These are phyloP conservation scores for Apostasia ramifera DNA, from an alignment of 106 monocot species.

Conservation along the genomic window DNA sequence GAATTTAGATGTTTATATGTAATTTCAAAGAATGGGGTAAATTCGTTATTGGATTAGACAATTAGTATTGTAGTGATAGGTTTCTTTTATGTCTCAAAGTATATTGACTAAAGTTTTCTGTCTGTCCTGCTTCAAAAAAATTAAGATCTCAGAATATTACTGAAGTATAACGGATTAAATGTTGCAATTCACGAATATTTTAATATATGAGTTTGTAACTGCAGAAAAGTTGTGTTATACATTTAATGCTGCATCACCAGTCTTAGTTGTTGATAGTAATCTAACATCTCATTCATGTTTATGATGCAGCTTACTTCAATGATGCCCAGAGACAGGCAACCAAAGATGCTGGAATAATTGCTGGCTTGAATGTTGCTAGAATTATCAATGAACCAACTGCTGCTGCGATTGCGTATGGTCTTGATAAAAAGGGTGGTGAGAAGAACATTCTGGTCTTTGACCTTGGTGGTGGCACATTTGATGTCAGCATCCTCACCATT, in stretches of 20 bases:
- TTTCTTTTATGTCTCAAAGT: too few relatives aligned
- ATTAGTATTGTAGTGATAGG: too few relatives aligned
- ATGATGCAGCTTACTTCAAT: conserved; percentile 22
- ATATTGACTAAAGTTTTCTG: too few relatives aligned
- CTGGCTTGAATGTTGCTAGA: conserved; percentile 23
- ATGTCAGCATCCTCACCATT: conserved; percentile 29
- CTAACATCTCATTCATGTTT: neutral
- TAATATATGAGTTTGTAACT: too few relatives aligned
- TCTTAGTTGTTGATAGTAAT: neutral
- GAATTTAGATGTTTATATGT: too few relatives aligned
- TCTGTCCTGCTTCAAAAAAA: too few relatives aligned
- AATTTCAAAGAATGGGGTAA: too few relatives aligned
- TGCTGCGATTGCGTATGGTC: conserved; percentile 32
- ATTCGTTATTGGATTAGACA: too few relatives aligned
- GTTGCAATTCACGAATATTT: too few relatives aligned
- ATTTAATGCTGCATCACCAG: neutral
- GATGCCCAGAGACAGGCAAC: conserved; percentile 37
- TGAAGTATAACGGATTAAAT: too few relatives aligned
- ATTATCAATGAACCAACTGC: conserved; percentile 34
- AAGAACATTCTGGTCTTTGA: conserved; percentile 36
- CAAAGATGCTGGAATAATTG: conserved; percentile 28
- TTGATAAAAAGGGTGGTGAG: conserved; percentile 29
- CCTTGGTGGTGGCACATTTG: conserved; percentile 30
- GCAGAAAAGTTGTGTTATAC: too few relatives aligned
- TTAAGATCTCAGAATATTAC: too few relatives aligned